Evolutionary conservation across 2,329 filamentous ascomycete genomes (phyloP), one percentile per base, ranked within the genome.

Genomic region (Exophiala sp.): DNA sequence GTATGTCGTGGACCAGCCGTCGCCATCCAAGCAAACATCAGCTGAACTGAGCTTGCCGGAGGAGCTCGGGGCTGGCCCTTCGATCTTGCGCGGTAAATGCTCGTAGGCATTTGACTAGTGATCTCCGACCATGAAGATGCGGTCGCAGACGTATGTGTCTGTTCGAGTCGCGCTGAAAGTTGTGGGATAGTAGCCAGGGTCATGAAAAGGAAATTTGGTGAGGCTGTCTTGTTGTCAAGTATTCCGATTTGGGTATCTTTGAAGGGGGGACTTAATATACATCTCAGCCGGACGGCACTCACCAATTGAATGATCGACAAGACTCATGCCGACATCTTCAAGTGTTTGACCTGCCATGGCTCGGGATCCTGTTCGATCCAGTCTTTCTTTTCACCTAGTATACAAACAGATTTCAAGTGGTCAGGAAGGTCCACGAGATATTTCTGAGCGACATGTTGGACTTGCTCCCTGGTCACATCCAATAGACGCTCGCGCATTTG

Each of bases 351-450:
- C 21, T 55, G 43, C 53, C 53, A 57, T 27, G 32, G 44, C 16
- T 54, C 53, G n/a, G 43, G 43, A 38, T 57, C 57, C 29, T 54
- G 47, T 21, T 46, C 59, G 41, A 60, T 27, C 73, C 76, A 95
- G 9, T 83, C 76, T 66, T 86, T 87, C 71, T 83, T 86, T 72
- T 91, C 84, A 30, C 91, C 91, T 2, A 98, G 74, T 55, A 97
- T 84, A 18, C 84, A 73, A 46, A 81, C 80, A 50, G 82, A 82
- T 54, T 81, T 69, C 30, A 75, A 71, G 48, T 76, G 78, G 16
- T 76, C 75, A 7, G 85, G 70, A 3, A 75, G 75, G 39, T 88
- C 79, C 22, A 94, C 83, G 11, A 95, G 73, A 65, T 89, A 95
- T 61, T 81, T 79, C 61, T 95, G 83, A 0, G 93, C 93, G 10